phyloP scores from a whole-genome alignment of 768 basidiomycete species.

The Agrocybe praecox region DNA sequence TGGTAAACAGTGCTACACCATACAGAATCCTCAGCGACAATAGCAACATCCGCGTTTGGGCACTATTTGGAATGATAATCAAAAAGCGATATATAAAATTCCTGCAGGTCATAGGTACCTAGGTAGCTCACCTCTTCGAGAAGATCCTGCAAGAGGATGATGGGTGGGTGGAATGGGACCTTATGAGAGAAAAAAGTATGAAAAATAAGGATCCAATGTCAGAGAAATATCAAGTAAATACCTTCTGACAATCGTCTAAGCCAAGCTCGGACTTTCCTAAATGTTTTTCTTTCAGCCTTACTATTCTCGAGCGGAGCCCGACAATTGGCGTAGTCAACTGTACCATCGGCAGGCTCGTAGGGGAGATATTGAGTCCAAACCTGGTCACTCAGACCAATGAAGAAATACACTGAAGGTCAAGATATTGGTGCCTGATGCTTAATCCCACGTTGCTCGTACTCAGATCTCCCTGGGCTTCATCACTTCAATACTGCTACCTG shows the following conservation, averaged over 20 bases:
- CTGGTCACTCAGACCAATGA: no score
- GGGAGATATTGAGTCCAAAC: no score
- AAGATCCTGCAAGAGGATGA: background rate
- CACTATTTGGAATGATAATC: background rate
- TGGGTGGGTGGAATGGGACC: slow-evolving; percentile 3
- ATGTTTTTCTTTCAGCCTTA: background rate
- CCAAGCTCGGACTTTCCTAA: background rate
- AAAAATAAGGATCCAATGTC: no score
- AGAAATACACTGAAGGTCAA: no score
- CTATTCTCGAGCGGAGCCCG: background rate
- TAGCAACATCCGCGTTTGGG: background rate
- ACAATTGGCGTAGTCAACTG: background rate
- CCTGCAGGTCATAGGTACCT: background rate
- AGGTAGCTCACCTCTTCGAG: background rate
- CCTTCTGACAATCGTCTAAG: background rate
- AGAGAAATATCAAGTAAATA: background rate
- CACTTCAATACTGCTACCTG: no score
- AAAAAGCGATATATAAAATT: no score
- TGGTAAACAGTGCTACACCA: background rate
- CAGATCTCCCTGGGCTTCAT: no score
- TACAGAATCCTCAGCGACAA: slow-evolving; percentile 4
- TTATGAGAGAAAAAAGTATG: background rate
- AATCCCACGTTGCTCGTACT: no score
- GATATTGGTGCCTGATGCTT: no score
- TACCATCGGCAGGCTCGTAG: background rate